Evolutionary conservation across 208 protist genomes (phyloP).

Genomic region (Strigomonas culicis): DNA sequence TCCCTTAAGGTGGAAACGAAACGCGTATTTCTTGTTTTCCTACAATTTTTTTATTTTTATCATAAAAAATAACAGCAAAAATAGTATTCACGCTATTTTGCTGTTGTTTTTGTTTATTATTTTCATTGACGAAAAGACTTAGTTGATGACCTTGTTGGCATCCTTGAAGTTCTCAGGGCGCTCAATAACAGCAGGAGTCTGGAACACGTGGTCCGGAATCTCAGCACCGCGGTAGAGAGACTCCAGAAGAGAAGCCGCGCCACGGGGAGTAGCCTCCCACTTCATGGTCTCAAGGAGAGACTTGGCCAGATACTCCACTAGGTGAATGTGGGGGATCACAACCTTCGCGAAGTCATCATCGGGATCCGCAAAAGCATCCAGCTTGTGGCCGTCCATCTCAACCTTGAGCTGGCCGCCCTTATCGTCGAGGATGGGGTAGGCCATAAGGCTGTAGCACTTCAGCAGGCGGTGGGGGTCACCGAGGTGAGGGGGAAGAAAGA

Average conservation of each 20-base stretch:
- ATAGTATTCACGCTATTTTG: not conserved
- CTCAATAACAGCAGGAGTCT: conserved; percentile 87
- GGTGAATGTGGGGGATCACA: conserved; percentile 84
- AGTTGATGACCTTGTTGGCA: conserved; percentile 71
- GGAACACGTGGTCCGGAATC: conserved; percentile 88
- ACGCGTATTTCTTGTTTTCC: conserved; percentile 11
- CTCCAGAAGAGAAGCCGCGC: conserved; percentile 84
- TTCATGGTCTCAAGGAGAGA: conserved; percentile 86
- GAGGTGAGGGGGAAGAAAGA: conserved; percentile 84
- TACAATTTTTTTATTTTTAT: conserved; percentile 12
- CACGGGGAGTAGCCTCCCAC: conserved; percentile 84
- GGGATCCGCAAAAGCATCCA: conserved; percentile 85
- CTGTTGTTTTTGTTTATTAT: not conserved
- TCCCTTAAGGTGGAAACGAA: too few relatives aligned
- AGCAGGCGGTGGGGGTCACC: conserved; percentile 86
- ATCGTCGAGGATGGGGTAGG: conserved; percentile 89
- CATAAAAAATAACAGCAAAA: not conserved
- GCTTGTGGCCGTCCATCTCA: conserved; percentile 78
- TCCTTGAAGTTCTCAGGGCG: conserved; percentile 73
- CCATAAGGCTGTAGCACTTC: conserved; percentile 88
- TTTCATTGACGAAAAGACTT: conserved; percentile 18
- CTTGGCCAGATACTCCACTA: conserved; percentile 84
- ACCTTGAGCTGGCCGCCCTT: conserved; percentile 86
- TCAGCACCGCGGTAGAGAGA: conserved; percentile 87
- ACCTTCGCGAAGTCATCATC: conserved; percentile 91